Evolutionary conservation across 2,329 filamentous ascomycete genomes (phyloP), one percentile per base, ranked within the genome.

Genomic region (Trichoderma breve): DNA sequence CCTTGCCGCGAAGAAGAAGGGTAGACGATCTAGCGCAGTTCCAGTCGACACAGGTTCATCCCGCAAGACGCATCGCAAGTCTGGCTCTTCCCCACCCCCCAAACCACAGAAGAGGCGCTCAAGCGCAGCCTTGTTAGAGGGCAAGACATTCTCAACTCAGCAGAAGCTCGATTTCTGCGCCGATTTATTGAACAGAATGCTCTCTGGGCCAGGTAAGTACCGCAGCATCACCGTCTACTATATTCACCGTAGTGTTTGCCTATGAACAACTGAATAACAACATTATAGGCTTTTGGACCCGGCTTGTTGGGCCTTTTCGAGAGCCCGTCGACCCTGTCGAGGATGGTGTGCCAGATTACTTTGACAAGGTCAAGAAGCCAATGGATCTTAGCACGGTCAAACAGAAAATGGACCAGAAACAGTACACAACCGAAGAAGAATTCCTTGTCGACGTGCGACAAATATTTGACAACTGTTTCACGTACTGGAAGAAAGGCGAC

Each of bases 321-420:
- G 85, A 90, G 28, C 86, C 89, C 0, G 89, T 91, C 7, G 84
- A 89, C 71, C 88, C 89, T 0, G 76, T 80, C 3, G 82, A 84
- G 47, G 88, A 91, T 74, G 86, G 86, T 21, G 87, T 90, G 2
- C 88, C 88, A 2, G 88, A 90, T 76, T 91, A 91, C 79, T 81
- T 89, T 26, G 84, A 87, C 12, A 89, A 89, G 76, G 81, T 91
- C 72, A 88, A 86, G 79, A 84, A 82, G 63, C 89, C 89, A 0
- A 91, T 91, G 88, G 88, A 90, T 75, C 84, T 91, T 3, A 82
- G 80, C 58, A 90, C 87, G 2, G 86, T 91, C 80, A 89, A 90
- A 79, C 79, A 74, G 61, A 90, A 90, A 79, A 88, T 91, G 85
- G 86, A 90, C 70, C 77, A 79, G 15, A 79, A 79, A 24, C 84